A percentile compares a stretch with the other conserved stretches of the same genome.
These are phyloP conservation scores for Ordospora pajunii DNA, from an alignment of 371 early-diverging fungal genomes.

Conservation along the genomic window DNA sequence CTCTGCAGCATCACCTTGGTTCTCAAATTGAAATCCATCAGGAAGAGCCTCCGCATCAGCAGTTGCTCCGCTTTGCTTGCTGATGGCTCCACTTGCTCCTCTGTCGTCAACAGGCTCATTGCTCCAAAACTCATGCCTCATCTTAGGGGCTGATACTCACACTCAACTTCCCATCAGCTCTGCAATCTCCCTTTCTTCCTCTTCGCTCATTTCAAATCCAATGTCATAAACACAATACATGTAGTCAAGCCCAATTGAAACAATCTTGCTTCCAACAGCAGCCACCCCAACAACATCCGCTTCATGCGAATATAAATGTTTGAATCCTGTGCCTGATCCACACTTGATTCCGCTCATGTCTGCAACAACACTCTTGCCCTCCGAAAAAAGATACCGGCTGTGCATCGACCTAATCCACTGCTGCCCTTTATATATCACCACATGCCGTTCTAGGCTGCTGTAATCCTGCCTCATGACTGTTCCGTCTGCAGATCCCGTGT, in stretches of 20 bases:
- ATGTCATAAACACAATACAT: not conserved
- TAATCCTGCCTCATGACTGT: slow-evolving; percentile 1
- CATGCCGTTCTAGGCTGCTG: not conserved
- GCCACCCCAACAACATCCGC: slow-evolving; percentile 24
- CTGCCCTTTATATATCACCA: not conserved
- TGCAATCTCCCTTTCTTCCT: not conserved
- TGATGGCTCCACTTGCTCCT: slow-evolving; percentile 1
- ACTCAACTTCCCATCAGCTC: not conserved
- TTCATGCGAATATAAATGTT: slow-evolving; percentile 19
- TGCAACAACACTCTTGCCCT: slow-evolving; percentile 18
- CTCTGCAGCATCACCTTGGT: slow-evolving; percentile 20
- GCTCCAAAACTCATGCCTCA: slow-evolving; percentile 50
- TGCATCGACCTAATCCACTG: slow-evolving; percentile 32
- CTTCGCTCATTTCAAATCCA: not conserved
- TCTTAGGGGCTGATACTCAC: not conserved
- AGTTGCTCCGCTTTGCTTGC: not conserved
- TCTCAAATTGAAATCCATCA: slow-evolving; percentile 26
- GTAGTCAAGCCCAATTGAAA: slow-evolving; percentile 41
- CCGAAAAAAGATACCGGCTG: slow-evolving; percentile 13
- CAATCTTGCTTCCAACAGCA: slow-evolving; percentile 8
- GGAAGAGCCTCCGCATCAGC: slow-evolving; percentile 29
- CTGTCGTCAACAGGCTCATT: slow-evolving; percentile 53
- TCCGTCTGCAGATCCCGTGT: slow-evolving; percentile 38
- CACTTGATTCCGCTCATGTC: not conserved
- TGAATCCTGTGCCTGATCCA: not conserved